Percentiles rank a stretch among this genome's conserved stretches.
Conservation (phyloP, 257 asterid species). For the Penstemon davidsonii region DNA sequence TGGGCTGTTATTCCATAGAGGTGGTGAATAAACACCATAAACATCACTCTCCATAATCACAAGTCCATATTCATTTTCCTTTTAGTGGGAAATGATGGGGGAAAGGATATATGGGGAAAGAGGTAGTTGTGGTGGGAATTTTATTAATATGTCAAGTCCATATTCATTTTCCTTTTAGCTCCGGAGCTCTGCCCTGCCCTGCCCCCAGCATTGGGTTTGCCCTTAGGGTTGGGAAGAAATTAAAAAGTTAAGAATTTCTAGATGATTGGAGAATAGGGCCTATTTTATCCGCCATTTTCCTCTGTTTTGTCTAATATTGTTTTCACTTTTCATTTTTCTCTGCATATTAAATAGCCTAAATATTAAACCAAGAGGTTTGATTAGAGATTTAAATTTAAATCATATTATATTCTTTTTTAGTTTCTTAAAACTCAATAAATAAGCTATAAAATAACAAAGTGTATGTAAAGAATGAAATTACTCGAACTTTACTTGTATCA, state of each 20-base stretch:
- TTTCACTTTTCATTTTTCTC: no score
- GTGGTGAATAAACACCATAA: slow-evolving; percentile 58
- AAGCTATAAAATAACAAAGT: no score
- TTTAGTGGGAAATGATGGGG: slow-evolving; percentile 14
- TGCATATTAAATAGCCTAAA: no score
- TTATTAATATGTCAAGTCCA: slow-evolving; percentile 35
- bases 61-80: no score
- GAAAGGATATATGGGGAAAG: slow-evolving; percentile 16
- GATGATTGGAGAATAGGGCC: slow-evolving; percentile 40
- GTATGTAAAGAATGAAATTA: no score
- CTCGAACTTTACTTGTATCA: no score
- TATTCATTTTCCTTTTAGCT: slow-evolving; percentile 31
- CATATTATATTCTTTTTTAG: no score
- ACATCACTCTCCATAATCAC: slow-evolving; percentile 39
- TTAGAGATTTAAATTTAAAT: no score
- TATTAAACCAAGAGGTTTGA: no score
- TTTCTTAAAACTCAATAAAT: no score
- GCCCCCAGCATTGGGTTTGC: no score
- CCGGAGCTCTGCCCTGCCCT: no score
- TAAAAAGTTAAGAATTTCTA: slow-evolving; percentile 58
- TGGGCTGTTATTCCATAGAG: slow-evolving; percentile 58
- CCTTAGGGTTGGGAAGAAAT: slow-evolving; percentile 1
- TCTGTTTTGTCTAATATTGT: slow-evolving; percentile 29
- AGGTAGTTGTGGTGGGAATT: slow-evolving; percentile 35
- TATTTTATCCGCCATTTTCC: slow-evolving; percentile 33